Conservation (phyloP, 768 basidiomycete genomes). For the Serendipita sp. region DNA sequence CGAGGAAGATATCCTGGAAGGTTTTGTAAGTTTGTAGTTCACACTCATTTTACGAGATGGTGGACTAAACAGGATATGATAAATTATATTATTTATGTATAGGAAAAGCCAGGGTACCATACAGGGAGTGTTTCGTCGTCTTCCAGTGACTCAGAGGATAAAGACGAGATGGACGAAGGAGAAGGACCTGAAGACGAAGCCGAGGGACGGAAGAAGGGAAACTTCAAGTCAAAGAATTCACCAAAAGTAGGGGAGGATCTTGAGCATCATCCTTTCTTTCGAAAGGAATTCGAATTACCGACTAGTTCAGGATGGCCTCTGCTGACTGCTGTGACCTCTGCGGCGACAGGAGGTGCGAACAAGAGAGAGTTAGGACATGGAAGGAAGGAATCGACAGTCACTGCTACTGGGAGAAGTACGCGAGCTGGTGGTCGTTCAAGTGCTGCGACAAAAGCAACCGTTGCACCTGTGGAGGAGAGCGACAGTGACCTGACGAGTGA, state of each 20-base stretch:
- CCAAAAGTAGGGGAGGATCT: constrained; percentile 59
- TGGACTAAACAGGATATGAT: background rate
- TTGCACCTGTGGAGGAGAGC: background rate
- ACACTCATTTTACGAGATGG: constrained; percentile 5
- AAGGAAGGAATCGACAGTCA: background rate
- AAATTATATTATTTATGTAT: constrained; percentile 9
- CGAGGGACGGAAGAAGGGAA: background rate
- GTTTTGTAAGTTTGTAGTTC: constrained; percentile 32
- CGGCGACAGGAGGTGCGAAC: too few relatives aligned
- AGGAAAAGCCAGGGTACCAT: constrained; percentile 25
- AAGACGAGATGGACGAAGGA: constrained; percentile 3
- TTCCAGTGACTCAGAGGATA: background rate
- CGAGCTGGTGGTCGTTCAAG: background rate
- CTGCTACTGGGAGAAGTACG: background rate
- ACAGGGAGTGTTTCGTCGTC: background rate
- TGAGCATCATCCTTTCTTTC: constrained; percentile 53
- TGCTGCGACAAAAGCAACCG: background rate
- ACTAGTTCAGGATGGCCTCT: background rate
- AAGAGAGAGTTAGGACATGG: background rate
- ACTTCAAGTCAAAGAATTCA: constrained; percentile 19
- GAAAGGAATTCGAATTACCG: constrained; percentile 40
- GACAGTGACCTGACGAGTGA: background rate
- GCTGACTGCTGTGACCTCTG: background rate
- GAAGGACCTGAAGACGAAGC: constrained; percentile 4
- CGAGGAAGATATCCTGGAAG: constrained; percentile 59